phyloP scores from a whole-genome alignment of 1,284 basidiomycete genomes.

The Cutaneotrichosporon daszewskae region DNA sequence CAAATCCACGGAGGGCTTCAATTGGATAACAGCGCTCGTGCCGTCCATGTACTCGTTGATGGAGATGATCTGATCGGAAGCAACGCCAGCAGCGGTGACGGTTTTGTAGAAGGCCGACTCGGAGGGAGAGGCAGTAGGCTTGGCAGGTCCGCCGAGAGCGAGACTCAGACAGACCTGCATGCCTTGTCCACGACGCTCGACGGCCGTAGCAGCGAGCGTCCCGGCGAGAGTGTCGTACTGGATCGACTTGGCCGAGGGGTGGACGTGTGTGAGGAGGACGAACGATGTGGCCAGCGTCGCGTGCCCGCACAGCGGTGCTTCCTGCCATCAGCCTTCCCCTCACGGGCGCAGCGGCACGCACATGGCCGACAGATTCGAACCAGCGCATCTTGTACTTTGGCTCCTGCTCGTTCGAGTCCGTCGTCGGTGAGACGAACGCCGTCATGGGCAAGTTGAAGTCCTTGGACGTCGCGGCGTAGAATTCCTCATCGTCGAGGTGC shows the following conservation, averaged over 20 bases:
- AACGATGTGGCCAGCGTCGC: conserved; percentile 29
- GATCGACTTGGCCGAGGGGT: conserved; percentile 13
- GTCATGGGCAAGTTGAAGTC: conserved; percentile 37
- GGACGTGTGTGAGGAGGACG: conserved; percentile 15
- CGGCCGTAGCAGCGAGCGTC: conserved; percentile 16
- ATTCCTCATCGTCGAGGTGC: conserved; percentile 20
- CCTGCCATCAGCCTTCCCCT: conserved; percentile 16
- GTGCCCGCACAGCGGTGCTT: conserved; percentile 36
- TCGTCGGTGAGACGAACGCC: conserved; percentile 19
- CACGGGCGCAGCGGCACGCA: conserved; percentile 10
- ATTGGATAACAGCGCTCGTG: conserved; percentile 5
- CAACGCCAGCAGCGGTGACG: conserved; percentile 1
- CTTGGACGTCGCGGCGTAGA: conserved; percentile 18
- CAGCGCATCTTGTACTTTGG: conserved; percentile 20
- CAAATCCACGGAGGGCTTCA: conserved; percentile 3
- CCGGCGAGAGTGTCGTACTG: conserved; percentile 24
- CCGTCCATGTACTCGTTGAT: conserved; percentile 4
- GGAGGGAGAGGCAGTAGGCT: too few relatives aligned
- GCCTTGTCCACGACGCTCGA: not conserved
- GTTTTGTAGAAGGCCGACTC: too few relatives aligned
- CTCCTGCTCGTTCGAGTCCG: conserved; percentile 14
- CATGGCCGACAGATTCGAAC: conserved; percentile 29
- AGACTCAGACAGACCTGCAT: conserved; percentile 1
- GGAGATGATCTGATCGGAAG: conserved; percentile 6
- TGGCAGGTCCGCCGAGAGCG: not conserved